Evolutionary conservation across 2,329 filamentous ascomycete species (phyloP).

Genomic region (Colletotrichum viniferum): DNA sequence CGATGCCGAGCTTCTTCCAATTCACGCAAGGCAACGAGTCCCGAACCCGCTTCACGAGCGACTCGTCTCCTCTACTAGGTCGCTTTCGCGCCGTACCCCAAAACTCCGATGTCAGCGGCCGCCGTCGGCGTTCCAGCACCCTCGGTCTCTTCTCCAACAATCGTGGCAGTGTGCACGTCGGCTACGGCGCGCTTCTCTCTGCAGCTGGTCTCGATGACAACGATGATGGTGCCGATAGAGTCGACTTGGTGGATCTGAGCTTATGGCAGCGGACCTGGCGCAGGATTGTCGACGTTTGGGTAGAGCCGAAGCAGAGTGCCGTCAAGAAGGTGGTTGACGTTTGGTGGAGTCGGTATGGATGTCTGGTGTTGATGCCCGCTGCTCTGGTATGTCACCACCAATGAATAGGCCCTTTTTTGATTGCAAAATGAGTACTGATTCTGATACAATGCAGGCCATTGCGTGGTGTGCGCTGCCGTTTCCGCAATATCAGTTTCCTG

Average conservation of each 20-base stretch:
- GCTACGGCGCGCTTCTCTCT: constrained; percentile 56
- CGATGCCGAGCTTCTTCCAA: constrained; percentile 69
- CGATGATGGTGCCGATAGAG: constrained; percentile 33
- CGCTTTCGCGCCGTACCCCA: constrained; percentile 68
- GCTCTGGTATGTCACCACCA: constrained; percentile 50
- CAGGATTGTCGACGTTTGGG: constrained; percentile 58
- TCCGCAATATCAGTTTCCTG: constrained; percentile 62
- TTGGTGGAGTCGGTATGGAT: constrained; percentile 68
- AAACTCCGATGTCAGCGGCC: constrained; percentile 31
- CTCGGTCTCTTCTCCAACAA: constrained; percentile 31
- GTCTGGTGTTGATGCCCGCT: constrained; percentile 66
- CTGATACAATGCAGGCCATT: constrained; percentile 50
- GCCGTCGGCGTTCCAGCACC: constrained; percentile 33
- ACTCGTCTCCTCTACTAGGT: constrained; percentile 66
- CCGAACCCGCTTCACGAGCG: constrained; percentile 51
- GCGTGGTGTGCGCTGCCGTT: constrained; percentile 70
- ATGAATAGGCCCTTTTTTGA: background rate
- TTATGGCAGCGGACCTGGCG: constrained; percentile 38
- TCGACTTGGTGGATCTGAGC: constrained; percentile 35
- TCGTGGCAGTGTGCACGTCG: constrained; percentile 60
- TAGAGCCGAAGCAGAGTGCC: constrained; percentile 62
- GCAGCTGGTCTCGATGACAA: constrained; percentile 43
- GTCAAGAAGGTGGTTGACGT: constrained; percentile 63
- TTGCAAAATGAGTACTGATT: constrained; percentile 19
- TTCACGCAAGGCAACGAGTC: constrained; percentile 71